Evolutionary conservation across 805 yeast genomes (phyloP).

Genomic region (Debaryomyces maramus): DNA sequence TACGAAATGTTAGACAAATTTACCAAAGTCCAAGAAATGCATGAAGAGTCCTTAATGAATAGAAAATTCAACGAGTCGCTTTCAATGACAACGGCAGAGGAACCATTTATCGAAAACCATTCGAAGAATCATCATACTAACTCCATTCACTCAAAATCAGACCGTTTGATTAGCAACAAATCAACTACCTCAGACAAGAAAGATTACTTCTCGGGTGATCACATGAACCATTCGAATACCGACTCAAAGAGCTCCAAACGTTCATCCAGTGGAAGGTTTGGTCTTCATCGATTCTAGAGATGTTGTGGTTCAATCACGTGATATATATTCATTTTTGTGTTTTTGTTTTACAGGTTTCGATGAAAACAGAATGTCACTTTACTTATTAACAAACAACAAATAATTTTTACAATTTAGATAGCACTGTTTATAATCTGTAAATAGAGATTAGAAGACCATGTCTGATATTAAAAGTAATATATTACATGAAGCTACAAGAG

Average conservation of each 20-base stretch:
- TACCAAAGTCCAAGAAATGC: constrained; percentile 35
- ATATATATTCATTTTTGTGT: not conserved
- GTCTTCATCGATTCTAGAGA: constrained; percentile 2
- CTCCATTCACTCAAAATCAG: not conserved
- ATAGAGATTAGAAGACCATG: constrained; percentile 5
- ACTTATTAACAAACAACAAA: constrained; percentile 1
- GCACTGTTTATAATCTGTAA: constrained; percentile 4
- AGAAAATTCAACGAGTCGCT: constrained; percentile 2
- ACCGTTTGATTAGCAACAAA: not conserved
- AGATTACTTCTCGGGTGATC: constrained; percentile 6
- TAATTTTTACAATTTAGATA: constrained; percentile 12
- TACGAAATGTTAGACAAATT: constrained; percentile 44
- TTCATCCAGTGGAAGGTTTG: constrained; percentile 6
- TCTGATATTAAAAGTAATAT: constrained; percentile 6
- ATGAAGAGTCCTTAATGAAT: constrained; percentile 14
- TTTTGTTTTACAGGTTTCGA: constrained; percentile 8
- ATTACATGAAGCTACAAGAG: constrained; percentile 4
- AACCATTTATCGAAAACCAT: not conserved
- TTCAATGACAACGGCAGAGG: not conserved
- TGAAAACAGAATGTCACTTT: not conserved
- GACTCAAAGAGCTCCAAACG: constrained; percentile 3
- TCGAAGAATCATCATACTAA: not conserved
- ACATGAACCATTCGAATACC: not conserved
- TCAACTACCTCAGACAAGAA: constrained; percentile 1
- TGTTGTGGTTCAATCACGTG: not conserved